phyloP scores from a whole-genome alignment of 1,284 basidiomycete genomes.

The Ganoderma sinense region DNA sequence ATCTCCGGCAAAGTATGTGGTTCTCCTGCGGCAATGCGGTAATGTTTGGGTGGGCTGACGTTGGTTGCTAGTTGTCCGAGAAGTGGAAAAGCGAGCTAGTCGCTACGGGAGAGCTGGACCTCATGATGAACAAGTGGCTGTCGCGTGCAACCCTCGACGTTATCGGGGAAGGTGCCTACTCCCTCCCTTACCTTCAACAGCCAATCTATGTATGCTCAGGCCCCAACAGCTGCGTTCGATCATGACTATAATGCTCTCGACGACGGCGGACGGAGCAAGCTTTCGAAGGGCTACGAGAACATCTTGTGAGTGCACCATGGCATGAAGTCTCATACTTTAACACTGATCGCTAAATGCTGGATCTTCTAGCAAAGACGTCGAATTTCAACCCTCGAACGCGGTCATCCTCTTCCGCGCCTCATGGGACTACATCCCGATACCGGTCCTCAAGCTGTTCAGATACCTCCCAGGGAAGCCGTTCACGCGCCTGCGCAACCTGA shows the following conservation, averaged over 20 bases:
- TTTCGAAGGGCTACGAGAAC: slow-evolving; percentile 36
- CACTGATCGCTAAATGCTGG: too few relatives aligned
- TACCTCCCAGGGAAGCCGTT: slow-evolving; percentile 39
- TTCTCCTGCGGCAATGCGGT: not conserved
- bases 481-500: slow-evolving; percentile 33
- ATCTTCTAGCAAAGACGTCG: slow-evolving; percentile 14
- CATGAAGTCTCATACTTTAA: not conserved
- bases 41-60: too few relatives aligned
- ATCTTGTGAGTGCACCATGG: slow-evolving; percentile 38
- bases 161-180: slow-evolving; percentile 38
- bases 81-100: slow-evolving; percentile 29
- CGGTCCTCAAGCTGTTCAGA: slow-evolving; percentile 31
- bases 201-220: too few relatives aligned
- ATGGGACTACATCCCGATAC: slow-evolving; percentile 38
- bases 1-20: slow-evolving; percentile 24
- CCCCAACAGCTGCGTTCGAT: slow-evolving; percentile 38
- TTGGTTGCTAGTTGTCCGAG: slow-evolving; percentile 21
- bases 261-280: slow-evolving; percentile 29
- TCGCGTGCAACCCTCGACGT: slow-evolving; percentile 41
- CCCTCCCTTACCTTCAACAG: too few relatives aligned
- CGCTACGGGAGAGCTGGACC: slow-evolving; percentile 4
- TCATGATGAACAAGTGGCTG: slow-evolving; percentile 35
- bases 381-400: slow-evolving; percentile 31
- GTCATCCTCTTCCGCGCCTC: slow-evolving; percentile 32
- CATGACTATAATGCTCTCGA: slow-evolving; percentile 40